Evolutionary conservation across 495 filamentous ascomycete genomes (phyloP), one percentile per base, ranked within the genome.

Genomic region (Amniculicola lignicola): DNA sequence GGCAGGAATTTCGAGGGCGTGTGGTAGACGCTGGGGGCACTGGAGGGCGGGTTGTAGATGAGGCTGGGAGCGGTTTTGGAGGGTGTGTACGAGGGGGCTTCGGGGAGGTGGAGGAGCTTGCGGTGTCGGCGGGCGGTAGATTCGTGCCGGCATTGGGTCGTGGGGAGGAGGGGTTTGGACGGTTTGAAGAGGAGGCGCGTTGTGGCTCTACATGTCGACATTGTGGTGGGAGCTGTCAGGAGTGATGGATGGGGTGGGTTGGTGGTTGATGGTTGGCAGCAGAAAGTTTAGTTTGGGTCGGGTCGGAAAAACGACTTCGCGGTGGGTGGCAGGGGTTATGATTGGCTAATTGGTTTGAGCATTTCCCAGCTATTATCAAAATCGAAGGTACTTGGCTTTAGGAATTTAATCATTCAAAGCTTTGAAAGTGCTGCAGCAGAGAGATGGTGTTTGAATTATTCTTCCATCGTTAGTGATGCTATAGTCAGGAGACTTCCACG

Each of bases 11-110:
- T 90, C 51, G 81, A 75, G 25, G 93, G 93, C 2, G 93, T 98
- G 69, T 94, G 81, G 69, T 85, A 88, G 28, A 90, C 84, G 16
- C 82, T 87, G 1, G 94, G 81, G 0, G 82, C 79, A 27, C 88
- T 82, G n/a, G 91, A 85, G 5, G 93, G 93, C 36, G 93, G 93
- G 74, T 96, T 97, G 84, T 86, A 91, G 72, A 98, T 83, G 69
- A 97, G 43, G 7, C 59, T 84, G 16, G 63, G 50, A 4, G 79
- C 70, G 22, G 74, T 65, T 27, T 61, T 55, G 1, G 64, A 60
- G 28, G 70, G 59, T 9, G 78, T 66, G 73, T 89, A 92, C 48
- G 86, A 85, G 10, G 80, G 75, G 71, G 90, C 84, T 22, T 85
- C 85, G 50, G 84, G 81, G 61, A 90, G 77, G 56, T 82, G 81